Conservation (phyloP, 2,329 filamentous ascomycete genomes). For the Ophiostoma triangulosporum region DNA sequence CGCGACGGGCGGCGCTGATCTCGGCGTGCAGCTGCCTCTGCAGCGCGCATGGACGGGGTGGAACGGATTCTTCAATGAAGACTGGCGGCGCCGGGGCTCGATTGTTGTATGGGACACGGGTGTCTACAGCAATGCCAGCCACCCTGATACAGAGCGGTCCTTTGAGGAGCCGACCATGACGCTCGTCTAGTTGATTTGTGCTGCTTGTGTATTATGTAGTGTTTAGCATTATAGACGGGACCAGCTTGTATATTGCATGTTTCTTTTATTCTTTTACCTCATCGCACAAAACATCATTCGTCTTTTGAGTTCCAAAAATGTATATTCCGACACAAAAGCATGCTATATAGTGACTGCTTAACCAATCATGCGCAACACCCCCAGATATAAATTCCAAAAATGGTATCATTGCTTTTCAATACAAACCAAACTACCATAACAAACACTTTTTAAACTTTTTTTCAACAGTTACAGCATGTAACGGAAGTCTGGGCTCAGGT, state of each 20-base stretch:
- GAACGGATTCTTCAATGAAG: constrained; percentile 51
- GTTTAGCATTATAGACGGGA: too few species aligned
- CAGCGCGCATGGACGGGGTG: constrained; percentile 40
- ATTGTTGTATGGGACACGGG: constrained; percentile 48
- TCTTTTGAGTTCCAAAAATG: too few species aligned
- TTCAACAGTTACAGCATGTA: constrained; percentile 21
- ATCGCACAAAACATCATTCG: too few species aligned
- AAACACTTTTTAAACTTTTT: neutral
- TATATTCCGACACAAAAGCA: too few species aligned
- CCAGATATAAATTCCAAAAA: neutral
- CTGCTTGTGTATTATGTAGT: too few species aligned
- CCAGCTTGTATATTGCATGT: neutral
- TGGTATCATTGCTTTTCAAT: constrained; percentile 3
- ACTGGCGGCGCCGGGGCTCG: constrained; percentile 40
- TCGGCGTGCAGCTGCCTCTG: constrained; percentile 26
- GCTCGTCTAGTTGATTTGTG: neutral
- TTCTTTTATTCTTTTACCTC: too few species aligned
- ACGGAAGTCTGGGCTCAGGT: constrained; percentile 24
- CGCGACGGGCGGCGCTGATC: constrained; percentile 20
- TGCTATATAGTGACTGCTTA: too few species aligned
- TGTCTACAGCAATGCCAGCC: constrained; percentile 17
- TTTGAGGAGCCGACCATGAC: neutral
- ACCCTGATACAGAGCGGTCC: constrained; percentile 8
- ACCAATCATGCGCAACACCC: too few species aligned
- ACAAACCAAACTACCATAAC: neutral